Conservation (phyloP, 345 rosid genomes). For the Brassica incana region DNA sequence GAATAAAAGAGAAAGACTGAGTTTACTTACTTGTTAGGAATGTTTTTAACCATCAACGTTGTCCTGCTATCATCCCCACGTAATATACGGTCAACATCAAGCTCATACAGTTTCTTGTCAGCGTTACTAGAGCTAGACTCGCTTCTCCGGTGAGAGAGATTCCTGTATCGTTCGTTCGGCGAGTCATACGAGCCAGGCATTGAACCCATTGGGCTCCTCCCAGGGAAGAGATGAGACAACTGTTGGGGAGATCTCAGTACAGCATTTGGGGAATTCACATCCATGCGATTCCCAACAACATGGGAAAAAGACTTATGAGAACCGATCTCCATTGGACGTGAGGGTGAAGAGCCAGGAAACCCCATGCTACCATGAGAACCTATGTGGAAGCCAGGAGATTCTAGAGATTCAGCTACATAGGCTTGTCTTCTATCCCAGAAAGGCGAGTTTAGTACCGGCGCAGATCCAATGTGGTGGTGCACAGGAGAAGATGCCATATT, state of each 20-base stretch:
- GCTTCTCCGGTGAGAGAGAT: conserved; percentile 69
- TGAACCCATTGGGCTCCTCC: conserved; percentile 64
- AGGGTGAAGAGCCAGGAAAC: conserved; percentile 62
- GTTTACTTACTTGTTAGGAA: conserved; percentile 84
- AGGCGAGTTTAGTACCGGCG: conserved; percentile 68
- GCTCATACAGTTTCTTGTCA: conserved; percentile 86
- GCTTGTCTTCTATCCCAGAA: conserved; percentile 78
- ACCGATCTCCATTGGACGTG: conserved; percentile 68
- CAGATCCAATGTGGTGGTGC: conserved; percentile 86
- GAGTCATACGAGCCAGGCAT: conserved; percentile 64
- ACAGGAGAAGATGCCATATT: conserved; percentile 60
- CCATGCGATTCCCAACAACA: conserved; percentile 57
- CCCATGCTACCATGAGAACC: conserved; percentile 70
- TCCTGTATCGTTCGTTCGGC: conserved; percentile 70
- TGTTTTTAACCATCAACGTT: conserved; percentile 95
- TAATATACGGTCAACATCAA: conserved; percentile 74
- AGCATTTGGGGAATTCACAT: conserved; percentile 50
- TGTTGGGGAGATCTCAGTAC: conserved; percentile 72
- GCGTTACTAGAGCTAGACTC: conserved; percentile 66
- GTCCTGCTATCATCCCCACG: conserved; percentile 82
- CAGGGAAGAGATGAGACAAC: conserved; percentile 68
- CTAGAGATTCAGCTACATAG: conserved; percentile 75
- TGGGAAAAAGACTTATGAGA: conserved; percentile 58
- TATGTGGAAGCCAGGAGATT: conserved; percentile 66
- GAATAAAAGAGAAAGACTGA: conserved; percentile 1